Conservation (phyloP, 2,329 filamentous ascomycete species). For the Harringtonia lauricola region DNA sequence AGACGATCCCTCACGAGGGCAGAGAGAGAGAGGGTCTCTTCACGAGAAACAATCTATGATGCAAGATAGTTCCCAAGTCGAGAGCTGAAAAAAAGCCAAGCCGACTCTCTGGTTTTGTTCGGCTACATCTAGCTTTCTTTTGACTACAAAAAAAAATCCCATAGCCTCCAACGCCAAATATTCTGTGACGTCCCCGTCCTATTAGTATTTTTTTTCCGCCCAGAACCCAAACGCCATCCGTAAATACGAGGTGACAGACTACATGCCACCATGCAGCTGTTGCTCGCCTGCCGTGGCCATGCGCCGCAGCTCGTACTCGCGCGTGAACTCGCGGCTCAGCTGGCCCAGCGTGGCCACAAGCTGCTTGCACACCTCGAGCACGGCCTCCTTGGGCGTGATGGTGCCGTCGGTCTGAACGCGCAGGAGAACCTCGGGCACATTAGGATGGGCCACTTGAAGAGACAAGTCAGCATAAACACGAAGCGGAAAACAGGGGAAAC, state of each 20-base stretch:
- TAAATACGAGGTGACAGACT: no score
- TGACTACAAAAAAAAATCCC: no score
- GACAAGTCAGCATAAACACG: neutral
- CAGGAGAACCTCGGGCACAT: constrained; percentile 52
- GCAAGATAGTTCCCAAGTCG: no score
- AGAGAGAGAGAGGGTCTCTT: no score
- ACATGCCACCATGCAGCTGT: constrained; percentile 16
- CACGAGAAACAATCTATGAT: no score
- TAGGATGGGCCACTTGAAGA: constrained; percentile 41
- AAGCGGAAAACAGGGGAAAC: neutral
- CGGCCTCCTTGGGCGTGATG: constrained; percentile 78
- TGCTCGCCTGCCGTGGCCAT: constrained; percentile 62
- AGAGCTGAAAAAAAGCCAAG: neutral
- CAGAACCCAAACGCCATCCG: no score
- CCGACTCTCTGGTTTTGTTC: neutral
- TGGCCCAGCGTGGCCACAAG: constrained; percentile 72
- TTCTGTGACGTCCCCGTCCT: no score
- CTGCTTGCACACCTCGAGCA: constrained; percentile 70
- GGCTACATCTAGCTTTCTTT: no score
- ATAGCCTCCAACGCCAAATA: no score
- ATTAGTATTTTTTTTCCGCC: no score
- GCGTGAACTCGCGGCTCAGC: constrained; percentile 79
- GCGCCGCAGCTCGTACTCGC: constrained; percentile 81
- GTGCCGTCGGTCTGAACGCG: constrained; percentile 87
- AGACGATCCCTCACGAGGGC: no score